Evolutionary conservation across 2,329 filamentous ascomycete genomes (phyloP), one percentile per base, ranked within the genome.

Genomic region (Paecilomyces formosus): DNA sequence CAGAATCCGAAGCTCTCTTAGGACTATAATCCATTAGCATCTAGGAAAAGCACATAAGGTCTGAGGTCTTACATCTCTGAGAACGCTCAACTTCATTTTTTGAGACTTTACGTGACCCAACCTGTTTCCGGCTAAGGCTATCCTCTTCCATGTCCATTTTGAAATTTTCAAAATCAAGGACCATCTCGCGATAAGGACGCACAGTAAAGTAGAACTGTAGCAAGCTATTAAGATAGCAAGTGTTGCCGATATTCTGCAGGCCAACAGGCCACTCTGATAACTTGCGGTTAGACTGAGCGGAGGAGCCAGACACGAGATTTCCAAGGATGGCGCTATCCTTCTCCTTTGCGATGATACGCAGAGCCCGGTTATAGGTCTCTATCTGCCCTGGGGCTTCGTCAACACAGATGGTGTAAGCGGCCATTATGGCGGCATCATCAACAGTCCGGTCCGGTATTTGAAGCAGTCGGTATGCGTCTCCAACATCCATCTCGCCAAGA

Each of bases 171-270:
- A 90, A 90, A 55, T 90, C 80, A 59, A 95, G 79, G 2, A 97
- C 86, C 63, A 97, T 83, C 4, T 94, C 83, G 55, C 93, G 85
- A 30, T 97, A 80, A 1, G 90, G 86, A 61, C 86, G 88, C 57
- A 97, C 85, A 0, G 92, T 95, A 71, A 96, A 97, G 64, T 97
- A 88, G 70, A 96, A 97, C 58, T 99, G 94, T 9, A 99, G 80
- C 54, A 99, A 83, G 74, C 93, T 97, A 78, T 99, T 99, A 57
- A 99, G 81, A 68, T 99, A 99, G 72, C 94, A 99, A 0, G 95
- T 99, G 68, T 99, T 99, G 60, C 94, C 92, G 58, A 97, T 96
- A 66, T 97, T 99, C 62, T 87, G 84, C 5, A 97, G 81, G 0
- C 94, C 94, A 22, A 96, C 89, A 0, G 94, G 94, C 72, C 90